These are phyloP conservation scores for Dothideomycetes sp. DNA, from an alignment of 2,329 filamentous ascomycete genomes.

Conservation along the genomic window DNA sequence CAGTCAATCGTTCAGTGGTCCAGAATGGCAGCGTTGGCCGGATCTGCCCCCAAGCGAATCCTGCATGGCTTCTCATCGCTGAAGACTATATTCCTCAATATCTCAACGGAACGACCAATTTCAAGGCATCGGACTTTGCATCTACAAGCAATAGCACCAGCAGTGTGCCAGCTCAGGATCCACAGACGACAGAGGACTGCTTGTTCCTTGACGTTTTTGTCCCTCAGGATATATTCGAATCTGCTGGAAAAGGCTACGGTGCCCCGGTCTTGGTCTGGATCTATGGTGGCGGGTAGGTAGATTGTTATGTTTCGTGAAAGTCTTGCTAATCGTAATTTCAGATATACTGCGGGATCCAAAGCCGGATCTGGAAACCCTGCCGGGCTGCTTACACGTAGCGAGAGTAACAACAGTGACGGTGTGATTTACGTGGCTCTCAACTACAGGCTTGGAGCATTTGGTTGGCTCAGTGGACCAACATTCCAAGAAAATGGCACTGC, in stretches of 20 bases:
- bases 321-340: no score
- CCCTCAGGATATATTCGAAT: slow-evolving; percentile 23
- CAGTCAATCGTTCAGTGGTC: slow-evolving; percentile 31
- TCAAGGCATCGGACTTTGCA: slow-evolving; percentile 13
- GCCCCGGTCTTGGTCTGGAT: slow-evolving; percentile 32
- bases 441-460: slow-evolving; percentile 39
- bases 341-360: slow-evolving; percentile 30
- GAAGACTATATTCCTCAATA: slow-evolving; percentile 23
- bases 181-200: slow-evolving; percentile 27
- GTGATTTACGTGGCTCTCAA: slow-evolving; percentile 39
- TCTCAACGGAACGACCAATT: slow-evolving; percentile 14
- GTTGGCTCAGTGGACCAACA: slow-evolving; percentile 35
- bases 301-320: no score
- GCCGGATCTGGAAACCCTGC: slow-evolving; percentile 22
- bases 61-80: slow-evolving; percentile 32
- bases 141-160: slow-evolving; percentile 2
- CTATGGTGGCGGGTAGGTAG: no score
- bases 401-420: slow-evolving; percentile 24
- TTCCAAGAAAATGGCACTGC: slow-evolving; percentile 32
- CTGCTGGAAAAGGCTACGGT: slow-evolving; percentile 22
- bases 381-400: slow-evolving; percentile 31
- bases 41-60: slow-evolving; percentile 34
- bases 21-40: slow-evolving; percentile 32
- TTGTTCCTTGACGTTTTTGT: slow-evolving; percentile 29
- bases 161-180: slow-evolving; percentile 12